Conservation (phyloP, 192 early-diverging fungal species). For the Chytriomyces hyalinus region DNA sequence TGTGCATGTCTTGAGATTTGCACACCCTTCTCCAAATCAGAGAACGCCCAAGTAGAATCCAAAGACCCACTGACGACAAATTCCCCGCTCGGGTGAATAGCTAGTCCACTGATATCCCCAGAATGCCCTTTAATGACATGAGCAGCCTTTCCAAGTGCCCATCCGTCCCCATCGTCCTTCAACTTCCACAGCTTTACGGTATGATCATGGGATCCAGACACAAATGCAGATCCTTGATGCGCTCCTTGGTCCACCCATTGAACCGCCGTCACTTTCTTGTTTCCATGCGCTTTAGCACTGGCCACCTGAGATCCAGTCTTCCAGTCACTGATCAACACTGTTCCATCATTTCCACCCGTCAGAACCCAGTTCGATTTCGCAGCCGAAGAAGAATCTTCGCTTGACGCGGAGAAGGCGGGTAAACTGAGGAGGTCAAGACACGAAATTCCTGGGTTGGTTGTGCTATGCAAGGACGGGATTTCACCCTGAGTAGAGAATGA, state of each 20-base stretch:
- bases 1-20: conserved; percentile 52
- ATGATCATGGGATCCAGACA: conserved; percentile 82
- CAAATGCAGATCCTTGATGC: conserved; percentile 57
- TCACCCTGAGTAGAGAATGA: conserved; percentile 55
- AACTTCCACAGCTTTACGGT: conserved; percentile 70
- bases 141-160: conserved; percentile 28
- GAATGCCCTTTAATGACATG: conserved; percentile 71
- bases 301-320: conserved; percentile 56
- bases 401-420: conserved; percentile 1
- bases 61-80: conserved; percentile 77
- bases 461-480: conserved; percentile 71
- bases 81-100: conserved; percentile 78
- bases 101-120: conserved; percentile 74
- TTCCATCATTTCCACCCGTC: conserved; percentile 82
- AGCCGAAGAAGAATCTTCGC: conserved; percentile 6
- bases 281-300: conserved; percentile 77
- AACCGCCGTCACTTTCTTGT: conserved; percentile 77
- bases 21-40: conserved; percentile 69
- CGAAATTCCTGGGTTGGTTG: conserved; percentile 72
- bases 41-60: conserved; percentile 84
- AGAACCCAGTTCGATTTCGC: conserved; percentile 59
- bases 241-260: conserved; percentile 64
- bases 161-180: conserved; percentile 17
- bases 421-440: conserved; percentile 39
- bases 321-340: conserved; percentile 74